These are phyloP conservation scores for Myrica gale DNA, from an alignment of 306 rosid genomes.

Conservation along the genomic window DNA sequence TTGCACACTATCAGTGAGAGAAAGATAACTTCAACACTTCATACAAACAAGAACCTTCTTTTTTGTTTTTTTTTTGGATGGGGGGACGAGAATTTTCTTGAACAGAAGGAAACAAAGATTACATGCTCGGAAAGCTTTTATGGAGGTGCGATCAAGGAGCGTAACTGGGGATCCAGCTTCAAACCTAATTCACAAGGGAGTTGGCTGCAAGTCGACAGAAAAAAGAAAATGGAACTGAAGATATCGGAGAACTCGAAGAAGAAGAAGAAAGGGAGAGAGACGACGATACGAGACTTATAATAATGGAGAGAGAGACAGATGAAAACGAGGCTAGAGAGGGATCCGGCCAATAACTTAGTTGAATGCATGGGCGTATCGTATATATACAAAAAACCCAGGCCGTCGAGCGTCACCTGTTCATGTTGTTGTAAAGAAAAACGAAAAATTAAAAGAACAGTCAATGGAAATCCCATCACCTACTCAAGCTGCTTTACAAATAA, in stretches of 20 bases:
- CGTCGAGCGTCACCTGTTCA: not conserved
- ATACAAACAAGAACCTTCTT: not conserved
- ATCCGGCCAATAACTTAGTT: not conserved
- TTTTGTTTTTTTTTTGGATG: not conserved
- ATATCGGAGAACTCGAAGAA: not conserved
- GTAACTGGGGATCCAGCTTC: not conserved
- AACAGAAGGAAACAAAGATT: not conserved
- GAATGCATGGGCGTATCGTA: not conserved
- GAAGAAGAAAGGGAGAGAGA: not conserved
- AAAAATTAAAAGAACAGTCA: conserved; percentile 25
- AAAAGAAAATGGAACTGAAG: not conserved
- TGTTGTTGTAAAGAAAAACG: not conserved
- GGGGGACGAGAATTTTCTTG: not conserved
- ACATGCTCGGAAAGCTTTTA: not conserved
- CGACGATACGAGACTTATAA: not conserved
- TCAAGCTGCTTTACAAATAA: not conserved
- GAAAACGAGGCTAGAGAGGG: not conserved
- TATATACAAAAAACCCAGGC: conserved; percentile 5
- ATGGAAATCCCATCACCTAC: conserved; percentile 14
- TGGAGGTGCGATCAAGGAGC: not conserved
- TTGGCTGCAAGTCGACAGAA: not conserved
- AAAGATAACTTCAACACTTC: not conserved
- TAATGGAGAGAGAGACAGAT: not conserved
- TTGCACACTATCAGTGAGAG: conserved; percentile 14
- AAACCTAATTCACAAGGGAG: not conserved